Evolutionary conservation across 306 rosid species (phyloP), one percentile per base, ranked within the genome.

Genomic region (Pyrus betulifolia): DNA sequence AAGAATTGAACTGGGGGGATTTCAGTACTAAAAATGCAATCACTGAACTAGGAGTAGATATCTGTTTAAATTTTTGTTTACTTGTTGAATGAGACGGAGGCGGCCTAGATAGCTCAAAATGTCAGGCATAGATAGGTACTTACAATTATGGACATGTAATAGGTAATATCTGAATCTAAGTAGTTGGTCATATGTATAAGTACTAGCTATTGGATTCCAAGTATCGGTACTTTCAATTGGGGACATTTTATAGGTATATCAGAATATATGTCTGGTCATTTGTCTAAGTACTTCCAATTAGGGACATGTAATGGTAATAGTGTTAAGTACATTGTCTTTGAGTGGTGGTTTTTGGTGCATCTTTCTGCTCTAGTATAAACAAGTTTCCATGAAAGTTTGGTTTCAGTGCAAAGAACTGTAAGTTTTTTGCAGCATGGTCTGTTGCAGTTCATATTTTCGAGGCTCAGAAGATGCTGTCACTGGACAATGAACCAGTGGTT

Each of bases 401-500:
- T 2, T 12, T 60, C 9, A 5, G 31, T 5, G 11, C 62, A 8
- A 57, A n/a, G 1, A 25, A 60, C 2, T 4, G 0, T 4, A 22
- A 25, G 65, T 25, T 13, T 60, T 23, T 62, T 62, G 21, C n/a
- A 28, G 67, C 21, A 15, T 14, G 67, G 40, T 28, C 21, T 5
- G 67, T 25, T 25, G 27, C 2, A 25, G 27, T 25, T 25, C 27
- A 25, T 25, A 75, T 89, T 80, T 79, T 88, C 9, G 97, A 92
- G 79, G 84, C 85, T 4, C 99, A 95, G 85, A 92, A 87, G 89
- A 92, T 84, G 81, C 88, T 90, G 1, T 79, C 84, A 8, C 66
- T 89, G 86, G 97, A 95, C 76, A 68, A 82, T 18, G 97, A 92
- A 62, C 85, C 87, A 5, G 11, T 83, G n/a, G 97, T 95, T 79